Base-by-base conservation (phyloP, 352 stramenopile genomes). In the Ophiocytium majus region DNA sequence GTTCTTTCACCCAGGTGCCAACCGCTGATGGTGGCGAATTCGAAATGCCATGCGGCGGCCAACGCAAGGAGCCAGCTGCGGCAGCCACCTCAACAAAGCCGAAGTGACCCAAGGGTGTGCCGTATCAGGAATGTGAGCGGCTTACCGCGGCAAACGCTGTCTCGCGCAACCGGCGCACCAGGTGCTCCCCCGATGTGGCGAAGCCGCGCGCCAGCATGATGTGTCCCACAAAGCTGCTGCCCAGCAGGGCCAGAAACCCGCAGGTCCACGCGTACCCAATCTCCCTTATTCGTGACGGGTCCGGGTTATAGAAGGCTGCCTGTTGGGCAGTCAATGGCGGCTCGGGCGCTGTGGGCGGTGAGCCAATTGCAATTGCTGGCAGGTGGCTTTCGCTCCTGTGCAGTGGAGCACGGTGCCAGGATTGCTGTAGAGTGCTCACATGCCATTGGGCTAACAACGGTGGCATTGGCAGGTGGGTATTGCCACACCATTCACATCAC, bases 211-310 rank as follows among this genome's bases (percentile, higher is more conserved):
- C 63, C 35, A 80, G 57, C 37, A 31, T 9, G 9, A 63, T 84
- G 57, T 89, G 64, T 9, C 76, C 75, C 50, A 83, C 43, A 17
- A 88, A 34, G 0, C 50, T 63, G 35, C 74, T 31, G 14, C 74
- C 33, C 0, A 63, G 83, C 31, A 89, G 80, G 28, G 43, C 80
- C 5, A 88, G 63, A 34, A 89, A 89, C 9, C 63, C 83, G 37
- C 78, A 37, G 0, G 85, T 75, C 82, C 82, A 89, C 23, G 63
- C 43, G 35, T 82, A 63, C 35, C 74, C 85, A 9, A 63, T 37
- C 5, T 36, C 35, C 0, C 75, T 49, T 33, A 88, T 83, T 35
- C 88, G 14, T 32, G 79, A 32, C 63, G n/a, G 19, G 63, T 88
- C 83, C 33, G 14, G 0, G 31, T 0, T 28, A 31, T 80, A 0